These are phyloP conservation scores for Neurospora sp. DNA, from an alignment of 2,329 filamentous ascomycete species.

Conservation along the genomic window DNA sequence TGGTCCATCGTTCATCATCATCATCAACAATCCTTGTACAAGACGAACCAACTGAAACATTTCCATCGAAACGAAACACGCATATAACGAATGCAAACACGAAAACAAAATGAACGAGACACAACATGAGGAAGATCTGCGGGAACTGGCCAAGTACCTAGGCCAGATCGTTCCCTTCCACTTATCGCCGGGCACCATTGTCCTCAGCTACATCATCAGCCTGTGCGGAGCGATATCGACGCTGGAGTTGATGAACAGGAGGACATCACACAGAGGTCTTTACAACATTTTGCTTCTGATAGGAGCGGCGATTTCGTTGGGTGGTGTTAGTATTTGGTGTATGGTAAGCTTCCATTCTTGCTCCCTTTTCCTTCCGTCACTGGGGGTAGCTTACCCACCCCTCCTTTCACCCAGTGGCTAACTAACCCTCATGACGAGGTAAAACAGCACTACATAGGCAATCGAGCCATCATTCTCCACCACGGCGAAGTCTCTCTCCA, in stretches of 20 bases:
- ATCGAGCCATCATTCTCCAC: conserved; percentile 65
- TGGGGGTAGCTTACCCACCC: too few species aligned
- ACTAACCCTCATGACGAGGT: too few species aligned
- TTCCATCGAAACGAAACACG: neutral
- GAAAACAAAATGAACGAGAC: neutral
- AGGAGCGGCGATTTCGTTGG: conserved; percentile 60
- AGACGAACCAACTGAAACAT: neutral
- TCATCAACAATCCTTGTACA: neutral
- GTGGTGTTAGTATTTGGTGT: conserved; percentile 64
- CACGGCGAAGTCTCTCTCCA: conserved; percentile 54
- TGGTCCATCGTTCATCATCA: neutral
- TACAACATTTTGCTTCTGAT: conserved; percentile 64
- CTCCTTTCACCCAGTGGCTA: too few species aligned
- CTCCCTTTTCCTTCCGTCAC: too few species aligned
- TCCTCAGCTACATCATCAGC: conserved; percentile 68
- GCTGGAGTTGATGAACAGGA: conserved; percentile 69
- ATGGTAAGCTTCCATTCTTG: conserved; percentile 37
- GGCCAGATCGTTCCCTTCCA: conserved; percentile 12
- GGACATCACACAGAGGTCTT: conserved; percentile 57
- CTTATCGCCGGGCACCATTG: conserved; percentile 53
- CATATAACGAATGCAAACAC: neutral
- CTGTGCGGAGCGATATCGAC: conserved; percentile 70
- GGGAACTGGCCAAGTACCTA: conserved; percentile 6
- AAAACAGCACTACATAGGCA: conserved; percentile 69
- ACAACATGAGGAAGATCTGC: neutral